Evolutionary conservation across 164 flowering plant species (phyloP).

Genomic region (Umbellularia californica): DNA sequence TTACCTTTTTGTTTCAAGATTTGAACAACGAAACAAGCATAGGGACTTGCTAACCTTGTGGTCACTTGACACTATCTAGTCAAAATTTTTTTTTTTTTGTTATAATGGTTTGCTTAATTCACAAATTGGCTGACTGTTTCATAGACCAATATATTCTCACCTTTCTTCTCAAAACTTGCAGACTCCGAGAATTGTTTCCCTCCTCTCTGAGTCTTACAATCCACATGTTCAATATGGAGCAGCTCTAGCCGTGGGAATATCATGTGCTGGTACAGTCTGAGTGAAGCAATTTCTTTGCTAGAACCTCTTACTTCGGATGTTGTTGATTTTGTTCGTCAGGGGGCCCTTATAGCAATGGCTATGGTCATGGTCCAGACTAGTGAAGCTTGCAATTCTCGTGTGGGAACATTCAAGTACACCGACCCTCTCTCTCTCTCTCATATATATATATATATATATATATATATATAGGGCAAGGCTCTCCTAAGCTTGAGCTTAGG

Average conservation of each 20-base stretch:
- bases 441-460: too few relatives aligned
- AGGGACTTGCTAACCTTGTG: too few relatives aligned
- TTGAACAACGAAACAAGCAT: too few relatives aligned
- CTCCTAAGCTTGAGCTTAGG: too few relatives aligned
- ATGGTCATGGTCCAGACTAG: slow-evolving; percentile 98
- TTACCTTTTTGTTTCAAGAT: too few relatives aligned
- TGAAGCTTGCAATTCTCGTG: slow-evolving; percentile 96
- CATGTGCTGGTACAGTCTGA: slow-evolving; percentile 97
- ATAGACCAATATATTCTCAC: neutral
- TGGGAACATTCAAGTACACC: slow-evolving; percentile 81
- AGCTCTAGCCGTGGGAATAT: slow-evolving; percentile 96
- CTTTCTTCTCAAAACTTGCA: slow-evolving; percentile 29
- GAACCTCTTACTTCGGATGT: slow-evolving; percentile 98
- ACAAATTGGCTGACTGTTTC: neutral
- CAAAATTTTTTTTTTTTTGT: neutral
- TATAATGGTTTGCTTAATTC: neutral
- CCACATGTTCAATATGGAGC: slow-evolving; percentile 99
- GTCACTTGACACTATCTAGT: neutral
- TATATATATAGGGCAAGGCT: too few relatives aligned
- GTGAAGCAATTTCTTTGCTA: slow-evolving; percentile 95
- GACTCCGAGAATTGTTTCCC: slow-evolving; percentile 95
- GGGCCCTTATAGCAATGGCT: slow-evolving; percentile 99
- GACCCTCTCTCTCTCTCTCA: too few relatives aligned
- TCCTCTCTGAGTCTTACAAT: slow-evolving; percentile 95
- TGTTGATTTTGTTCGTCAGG: slow-evolving; percentile 98